phyloP scores from a whole-genome alignment of 257 asterid genomes.

The Solanum neorickii region DNA sequence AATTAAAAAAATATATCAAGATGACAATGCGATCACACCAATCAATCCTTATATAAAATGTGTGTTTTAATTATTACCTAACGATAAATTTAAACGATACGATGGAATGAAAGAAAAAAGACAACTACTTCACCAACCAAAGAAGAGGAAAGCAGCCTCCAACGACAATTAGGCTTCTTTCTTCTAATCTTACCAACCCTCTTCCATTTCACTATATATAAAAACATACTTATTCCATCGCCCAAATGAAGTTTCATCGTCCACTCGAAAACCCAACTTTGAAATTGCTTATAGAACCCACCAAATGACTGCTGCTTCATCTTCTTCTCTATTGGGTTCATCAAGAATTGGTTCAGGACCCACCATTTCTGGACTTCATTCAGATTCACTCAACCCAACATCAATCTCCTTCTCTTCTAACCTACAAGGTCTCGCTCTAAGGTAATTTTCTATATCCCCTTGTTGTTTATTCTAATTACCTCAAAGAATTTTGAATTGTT shows the following conservation, averaged over 20 bases:
- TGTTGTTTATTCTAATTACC: background rate
- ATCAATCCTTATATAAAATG: too few species aligned
- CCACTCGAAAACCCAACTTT: background rate
- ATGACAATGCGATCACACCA: too few species aligned
- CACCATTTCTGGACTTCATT: background rate
- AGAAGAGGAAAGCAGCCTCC: background rate
- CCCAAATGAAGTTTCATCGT: background rate
- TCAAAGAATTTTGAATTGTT: background rate
- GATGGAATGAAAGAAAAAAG: too few species aligned
- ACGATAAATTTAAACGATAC: too few species aligned
- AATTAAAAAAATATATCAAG: too few species aligned
- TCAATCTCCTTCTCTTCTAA: slow-evolving; percentile 47
- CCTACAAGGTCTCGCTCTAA: slow-evolving; percentile 20
- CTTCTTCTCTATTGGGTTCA: background rate
- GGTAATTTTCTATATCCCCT: slow-evolving; percentile 16
- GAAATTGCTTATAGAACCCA: background rate
- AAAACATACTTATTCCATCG: background rate
- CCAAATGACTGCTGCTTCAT: background rate
- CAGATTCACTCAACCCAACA: slow-evolving; percentile 11
- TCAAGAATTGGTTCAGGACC: background rate
- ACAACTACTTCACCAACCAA: background rate
- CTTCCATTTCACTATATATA: background rate
- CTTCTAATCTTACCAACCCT: background rate
- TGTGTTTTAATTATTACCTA: too few species aligned
- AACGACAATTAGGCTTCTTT: background rate